Percentiles rank a stretch among this genome's conserved stretches.
Evolutionary conservation across 345 rosid genomes (phyloP).

Genomic region (Mallotus nudiflorus): DNA sequence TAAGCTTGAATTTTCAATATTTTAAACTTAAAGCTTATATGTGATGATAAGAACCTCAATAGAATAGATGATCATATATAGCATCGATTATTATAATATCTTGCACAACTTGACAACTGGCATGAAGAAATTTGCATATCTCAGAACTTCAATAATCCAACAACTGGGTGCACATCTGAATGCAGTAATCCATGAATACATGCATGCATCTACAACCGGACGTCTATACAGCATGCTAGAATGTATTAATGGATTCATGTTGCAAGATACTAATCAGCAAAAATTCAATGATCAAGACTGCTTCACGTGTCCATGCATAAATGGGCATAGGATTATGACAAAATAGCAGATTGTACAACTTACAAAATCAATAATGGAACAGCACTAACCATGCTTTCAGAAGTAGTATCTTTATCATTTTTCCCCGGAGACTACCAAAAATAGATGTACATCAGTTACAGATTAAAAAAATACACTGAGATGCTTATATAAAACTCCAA

Average conservation of each 20-base stretch:
- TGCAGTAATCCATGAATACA: not conserved
- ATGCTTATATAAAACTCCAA: slow-evolving; percentile 8
- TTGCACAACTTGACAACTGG: not conserved
- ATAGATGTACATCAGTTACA: slow-evolving; percentile 17
- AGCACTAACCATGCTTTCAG: slow-evolving; percentile 92
- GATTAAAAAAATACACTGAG: not conserved
- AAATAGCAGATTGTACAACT: slow-evolving; percentile 9
- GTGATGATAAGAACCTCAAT: not conserved
- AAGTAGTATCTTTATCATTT: slow-evolving; percentile 85
- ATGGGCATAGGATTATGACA: not conserved
- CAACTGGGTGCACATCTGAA: not conserved
- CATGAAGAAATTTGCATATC: not conserved
- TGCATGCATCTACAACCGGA: not conserved
- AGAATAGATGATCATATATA: not conserved
- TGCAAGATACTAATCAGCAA: not conserved
- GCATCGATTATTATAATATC: not conserved
- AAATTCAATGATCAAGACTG: not conserved
- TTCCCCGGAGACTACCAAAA: slow-evolving; percentile 81
- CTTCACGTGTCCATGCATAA: not conserved
- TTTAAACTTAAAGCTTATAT: too few relatives aligned
- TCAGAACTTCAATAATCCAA: too few relatives aligned
- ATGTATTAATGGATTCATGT: not conserved
- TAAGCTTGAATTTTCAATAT: too few relatives aligned
- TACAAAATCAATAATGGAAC: slow-evolving; percentile 10
- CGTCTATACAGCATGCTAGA: not conserved